Evolutionary conservation across 805 yeast species (phyloP), one percentile per base, ranked within the genome.

Genomic region (Ogataea trehaloabstinens): DNA sequence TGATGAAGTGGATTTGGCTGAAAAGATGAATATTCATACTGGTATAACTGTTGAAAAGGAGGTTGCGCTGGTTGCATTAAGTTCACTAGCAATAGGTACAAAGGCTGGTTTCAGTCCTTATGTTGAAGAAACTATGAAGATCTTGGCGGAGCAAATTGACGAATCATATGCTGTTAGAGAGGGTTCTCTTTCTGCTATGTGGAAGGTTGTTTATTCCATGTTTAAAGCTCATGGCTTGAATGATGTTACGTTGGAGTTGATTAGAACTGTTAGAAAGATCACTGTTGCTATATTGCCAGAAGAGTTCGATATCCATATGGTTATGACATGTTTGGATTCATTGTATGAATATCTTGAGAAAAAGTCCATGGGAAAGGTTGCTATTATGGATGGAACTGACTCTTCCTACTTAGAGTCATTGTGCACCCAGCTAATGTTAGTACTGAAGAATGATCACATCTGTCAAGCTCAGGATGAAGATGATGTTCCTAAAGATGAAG

Each of bases 21-120:
- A 83, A 55, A 83, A 84, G 46, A 71, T 87, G 64, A 83, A 86
- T 52, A 89, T 93, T 48, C 90, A 89, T 74, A 85, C 96, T 36
- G 97, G 96, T 71, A 79, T 93, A 54, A 87, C 97, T 49, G 83
- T 86, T 53, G 99, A 91, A 68, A 91, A 91, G 67, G 96, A 90
- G 68, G 86, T 88, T 50, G 96, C 96, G n/a, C 76, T 90, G 32
- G 87, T 88, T 56, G 93, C 96, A 6, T 67, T 89, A 51, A 78
- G 86, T 35, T 98, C 93, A 60, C 76, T 90, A 60, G 95, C 96
- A 37, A 64, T 75, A 38, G 96, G 95, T 53, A 85, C 96, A 34
- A 85, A 89, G 57, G 81, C 77, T 42, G 80, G 80, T 38, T 89
- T 91, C 66, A 76, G 81, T 55, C 80, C 80, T 55, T 88, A 80